Conservation (phyloP, 495 filamentous ascomycete genomes). For the Penicillium herquei region DNA sequence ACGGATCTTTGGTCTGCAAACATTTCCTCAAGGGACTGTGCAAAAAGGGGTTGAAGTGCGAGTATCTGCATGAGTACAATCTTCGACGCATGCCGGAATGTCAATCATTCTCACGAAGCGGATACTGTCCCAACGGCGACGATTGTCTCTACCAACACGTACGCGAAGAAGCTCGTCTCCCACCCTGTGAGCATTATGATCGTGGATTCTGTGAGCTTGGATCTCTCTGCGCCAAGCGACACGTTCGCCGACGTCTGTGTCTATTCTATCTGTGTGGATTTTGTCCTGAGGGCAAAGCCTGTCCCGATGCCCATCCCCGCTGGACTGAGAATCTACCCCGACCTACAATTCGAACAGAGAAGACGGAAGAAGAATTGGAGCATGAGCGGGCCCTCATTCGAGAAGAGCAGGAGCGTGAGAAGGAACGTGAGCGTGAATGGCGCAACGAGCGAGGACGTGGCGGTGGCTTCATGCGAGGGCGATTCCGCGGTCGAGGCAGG, state of each 20-base stretch:
- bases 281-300: slow-evolving; percentile 80
- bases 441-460: slow-evolving; percentile 48
- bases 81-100: slow-evolving; percentile 97
- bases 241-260: slow-evolving; percentile 73
- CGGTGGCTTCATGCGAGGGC: slow-evolving; percentile 49
- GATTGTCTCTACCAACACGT: slow-evolving; percentile 96
- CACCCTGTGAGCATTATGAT: slow-evolving; percentile 91
- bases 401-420: slow-evolving; percentile 53
- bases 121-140: slow-evolving; percentile 92
- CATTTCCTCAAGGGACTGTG: slow-evolving; percentile 97
- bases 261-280: slow-evolving; percentile 90
- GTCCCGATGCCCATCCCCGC: slow-evolving; percentile 77
- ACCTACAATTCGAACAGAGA: slow-evolving; percentile 63
- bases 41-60: slow-evolving; percentile 93
- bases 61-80: slow-evolving; percentile 98
- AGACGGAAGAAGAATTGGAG: slow-evolving; percentile 62
- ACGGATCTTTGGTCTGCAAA: slow-evolving; percentile 84
- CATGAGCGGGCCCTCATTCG: slow-evolving; percentile 52
- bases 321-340: slow-evolving; percentile 72
- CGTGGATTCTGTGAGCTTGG: slow-evolving; percentile 93
- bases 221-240: slow-evolving; percentile 79
- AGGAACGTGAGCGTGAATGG: slow-evolving; percentile 52
- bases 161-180: slow-evolving; percentile 73
- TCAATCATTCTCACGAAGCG: slow-evolving; percentile 83
- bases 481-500: slow-evolving; percentile 47